Evolutionary conservation across 371 early-diverging fungal species (phyloP).

Genomic region (Zychaea mexicana): DNA sequence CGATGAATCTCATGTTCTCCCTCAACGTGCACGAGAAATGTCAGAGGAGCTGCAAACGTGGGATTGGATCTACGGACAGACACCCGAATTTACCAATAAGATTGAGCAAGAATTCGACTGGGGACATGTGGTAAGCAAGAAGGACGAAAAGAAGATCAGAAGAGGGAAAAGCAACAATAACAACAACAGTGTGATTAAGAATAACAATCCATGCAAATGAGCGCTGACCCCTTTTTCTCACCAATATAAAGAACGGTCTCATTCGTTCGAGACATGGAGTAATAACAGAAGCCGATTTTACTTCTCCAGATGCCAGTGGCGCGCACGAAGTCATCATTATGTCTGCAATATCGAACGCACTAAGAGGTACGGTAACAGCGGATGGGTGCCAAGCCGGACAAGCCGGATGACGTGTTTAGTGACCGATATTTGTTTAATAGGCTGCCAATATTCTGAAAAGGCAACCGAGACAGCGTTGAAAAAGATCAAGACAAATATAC

Average conservation of each 20-base stretch:
- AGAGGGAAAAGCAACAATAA: no score
- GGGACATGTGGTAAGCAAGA: constrained; percentile 62
- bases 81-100: constrained; percentile 85
- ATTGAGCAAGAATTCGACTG: constrained; percentile 55
- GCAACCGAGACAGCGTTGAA: constrained; percentile 73
- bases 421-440: constrained; percentile 20
- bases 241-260: constrained; percentile 19
- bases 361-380: constrained; percentile 52
- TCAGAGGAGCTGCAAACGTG: constrained; percentile 61
- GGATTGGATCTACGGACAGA: constrained; percentile 94
- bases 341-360: constrained; percentile 39
- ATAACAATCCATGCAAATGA: no score
- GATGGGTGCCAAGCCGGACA: no score
- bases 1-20: constrained; percentile 29
- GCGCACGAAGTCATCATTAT: constrained; percentile 39
- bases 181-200: no score
- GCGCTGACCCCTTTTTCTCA: not conserved
- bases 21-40: constrained; percentile 36
- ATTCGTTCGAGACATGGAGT: constrained; percentile 41
- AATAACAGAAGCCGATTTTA: constrained; percentile 39
- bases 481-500: constrained; percentile 43
- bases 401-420: no score
- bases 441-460: constrained; percentile 51
- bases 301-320: constrained; percentile 20
- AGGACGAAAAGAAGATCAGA: no score